These are phyloP conservation scores for Dactylellina sp. DNA, from an alignment of 2,329 filamentous ascomycete species.

Conservation along the genomic window DNA sequence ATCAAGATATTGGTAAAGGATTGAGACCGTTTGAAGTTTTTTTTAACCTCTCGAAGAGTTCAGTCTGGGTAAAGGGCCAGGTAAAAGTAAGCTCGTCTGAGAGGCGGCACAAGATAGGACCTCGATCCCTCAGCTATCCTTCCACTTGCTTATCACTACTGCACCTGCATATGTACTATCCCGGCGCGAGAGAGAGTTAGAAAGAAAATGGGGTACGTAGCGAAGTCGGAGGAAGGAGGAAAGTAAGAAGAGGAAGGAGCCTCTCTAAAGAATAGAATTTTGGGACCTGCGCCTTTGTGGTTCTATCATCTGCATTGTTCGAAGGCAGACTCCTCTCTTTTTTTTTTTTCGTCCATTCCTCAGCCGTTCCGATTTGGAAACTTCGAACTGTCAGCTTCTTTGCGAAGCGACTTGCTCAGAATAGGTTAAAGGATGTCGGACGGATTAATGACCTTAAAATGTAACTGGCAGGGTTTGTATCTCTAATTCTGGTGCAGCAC, in stretches of 20 bases:
- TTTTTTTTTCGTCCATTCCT: conserved; percentile 30
- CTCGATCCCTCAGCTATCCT: conserved; percentile 34
- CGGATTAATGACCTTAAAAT: conserved; percentile 53
- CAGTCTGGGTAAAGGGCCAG: conserved; percentile 17
- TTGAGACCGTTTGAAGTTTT: conserved; percentile 24
- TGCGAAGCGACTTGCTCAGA: conserved; percentile 50
- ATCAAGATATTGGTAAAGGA: conserved; percentile 16
- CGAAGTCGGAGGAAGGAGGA: conserved; percentile 8
- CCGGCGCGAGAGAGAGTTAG: conserved; percentile 19
- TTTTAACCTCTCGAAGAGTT: no score
- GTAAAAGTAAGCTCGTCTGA: conserved; percentile 23
- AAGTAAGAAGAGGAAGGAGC: conserved; percentile 21
- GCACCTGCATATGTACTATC: conserved; percentile 49
- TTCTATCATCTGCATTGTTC: conserved; percentile 49
- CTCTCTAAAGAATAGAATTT: conserved; percentile 6
- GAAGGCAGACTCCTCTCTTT: conserved; percentile 45
- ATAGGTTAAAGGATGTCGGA: conserved; percentile 43
- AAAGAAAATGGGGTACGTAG: no score
- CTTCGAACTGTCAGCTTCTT: conserved; percentile 52
- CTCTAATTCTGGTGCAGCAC: conserved; percentile 41
- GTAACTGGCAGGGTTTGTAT: conserved; percentile 52
- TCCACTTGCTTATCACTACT: conserved; percentile 49
- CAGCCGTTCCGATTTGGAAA: conserved; percentile 54
- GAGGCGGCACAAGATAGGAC: conserved; percentile 26
- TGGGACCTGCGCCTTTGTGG: conserved; percentile 26